Evolutionary conservation across 2,329 filamentous ascomycete species (phyloP).

Genomic region (Tolypocladium guangdongense): DNA sequence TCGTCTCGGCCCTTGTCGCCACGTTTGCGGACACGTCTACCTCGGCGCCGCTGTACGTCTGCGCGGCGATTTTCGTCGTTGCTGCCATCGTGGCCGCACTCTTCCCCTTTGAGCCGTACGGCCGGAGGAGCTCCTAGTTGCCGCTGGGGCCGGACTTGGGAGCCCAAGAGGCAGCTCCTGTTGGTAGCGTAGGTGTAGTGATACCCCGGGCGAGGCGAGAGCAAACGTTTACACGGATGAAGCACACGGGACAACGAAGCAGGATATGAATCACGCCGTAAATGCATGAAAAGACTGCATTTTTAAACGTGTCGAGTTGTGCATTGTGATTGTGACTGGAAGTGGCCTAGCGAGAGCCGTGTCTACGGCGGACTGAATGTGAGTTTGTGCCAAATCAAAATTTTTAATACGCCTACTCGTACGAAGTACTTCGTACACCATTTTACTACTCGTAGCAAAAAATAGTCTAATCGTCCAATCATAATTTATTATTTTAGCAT

Average conservation of each 20-base stretch:
- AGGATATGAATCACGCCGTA: not conserved
- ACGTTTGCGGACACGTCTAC: constrained; percentile 50
- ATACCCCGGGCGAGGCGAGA: not conserved
- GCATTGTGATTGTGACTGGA: too few relatives aligned
- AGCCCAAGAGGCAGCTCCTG: not conserved
- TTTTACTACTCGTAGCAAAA: too few relatives aligned
- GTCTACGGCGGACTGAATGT: too few relatives aligned
- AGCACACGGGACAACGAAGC: not conserved
- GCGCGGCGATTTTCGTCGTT: constrained; percentile 51
- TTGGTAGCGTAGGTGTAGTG: not conserved
- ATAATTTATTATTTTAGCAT: too few relatives aligned
- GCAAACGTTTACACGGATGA: not conserved
- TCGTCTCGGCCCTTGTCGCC: constrained; percentile 58
- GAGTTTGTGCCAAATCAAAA: too few relatives aligned
- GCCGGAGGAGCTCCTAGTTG: constrained; percentile 19
- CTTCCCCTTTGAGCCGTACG: constrained; percentile 59
- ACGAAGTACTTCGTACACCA: too few relatives aligned
- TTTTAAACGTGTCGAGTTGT: not conserved
- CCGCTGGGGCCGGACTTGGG: too few relatives aligned
- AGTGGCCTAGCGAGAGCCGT: too few relatives aligned
- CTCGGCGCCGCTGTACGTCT: constrained; percentile 56
- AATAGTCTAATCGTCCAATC: too few relatives aligned
- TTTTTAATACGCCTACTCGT: too few relatives aligned
- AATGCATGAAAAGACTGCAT: too few relatives aligned
- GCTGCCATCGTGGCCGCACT: constrained; percentile 46